A percentile compares a stretch with the other conserved stretches of the same genome.
phyloP scores from a whole-genome alignment of 495 filamentous ascomycete genomes.

The Aspergillus mulundensis region DNA sequence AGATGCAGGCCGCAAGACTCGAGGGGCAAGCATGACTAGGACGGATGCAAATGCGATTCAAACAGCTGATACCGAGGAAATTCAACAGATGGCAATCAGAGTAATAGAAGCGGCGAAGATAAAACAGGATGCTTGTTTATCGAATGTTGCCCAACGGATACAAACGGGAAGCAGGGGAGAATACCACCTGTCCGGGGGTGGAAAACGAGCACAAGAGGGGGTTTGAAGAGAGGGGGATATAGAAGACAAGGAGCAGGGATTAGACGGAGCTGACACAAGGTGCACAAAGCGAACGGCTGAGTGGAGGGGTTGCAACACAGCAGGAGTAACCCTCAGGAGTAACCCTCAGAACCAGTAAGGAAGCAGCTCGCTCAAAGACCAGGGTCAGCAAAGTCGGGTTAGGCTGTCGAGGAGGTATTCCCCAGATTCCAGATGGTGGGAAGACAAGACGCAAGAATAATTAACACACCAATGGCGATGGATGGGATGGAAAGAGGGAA shows the following conservation, averaged over 20 bases:
- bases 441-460: background rate
- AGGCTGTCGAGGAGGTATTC: conserved; percentile 13
- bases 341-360: conserved; percentile 16
- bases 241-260: conserved; percentile 19
- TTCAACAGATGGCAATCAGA: background rate
- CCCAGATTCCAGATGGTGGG: conserved; percentile 15
- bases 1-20: conserved; percentile 44
- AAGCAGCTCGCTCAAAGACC: conserved; percentile 18
- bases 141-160: background rate
- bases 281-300: conserved; percentile 15
- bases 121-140: background rate
- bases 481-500: conserved; percentile 14
- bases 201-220: conserved; percentile 15
- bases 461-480: conserved; percentile 19
- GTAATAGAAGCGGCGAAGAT: background rate
- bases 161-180: background rate
- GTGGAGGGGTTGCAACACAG: conserved; percentile 22
- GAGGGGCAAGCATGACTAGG: conserved; percentile 45
- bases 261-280: conserved; percentile 16
- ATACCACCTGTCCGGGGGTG: background rate
- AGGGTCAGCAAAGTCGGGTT: conserved; percentile 17
- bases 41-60: conserved; percentile 4
- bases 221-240: conserved; percentile 12
- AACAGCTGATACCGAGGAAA: conserved; percentile 8
- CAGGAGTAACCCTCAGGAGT: conserved; percentile 20